These are phyloP conservation scores for Gaultheria prostrata DNA, from an alignment of 148 eudicot species.

Conservation along the genomic window DNA sequence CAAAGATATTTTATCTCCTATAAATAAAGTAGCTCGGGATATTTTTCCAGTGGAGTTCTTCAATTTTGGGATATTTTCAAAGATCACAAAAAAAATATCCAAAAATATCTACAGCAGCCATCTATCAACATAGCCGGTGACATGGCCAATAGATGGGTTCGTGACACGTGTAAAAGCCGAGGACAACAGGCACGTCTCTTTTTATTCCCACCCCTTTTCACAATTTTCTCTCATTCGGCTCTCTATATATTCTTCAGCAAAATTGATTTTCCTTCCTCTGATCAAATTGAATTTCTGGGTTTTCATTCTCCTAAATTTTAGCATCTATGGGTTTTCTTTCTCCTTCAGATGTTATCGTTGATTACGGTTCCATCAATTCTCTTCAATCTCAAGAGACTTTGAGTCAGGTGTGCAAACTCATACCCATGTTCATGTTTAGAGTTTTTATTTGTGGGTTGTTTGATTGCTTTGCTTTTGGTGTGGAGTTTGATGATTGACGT, in stretches of 20 bases:
- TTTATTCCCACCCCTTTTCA: background rate
- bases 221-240: background rate
- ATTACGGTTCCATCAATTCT: background rate
- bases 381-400: background rate
- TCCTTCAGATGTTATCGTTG: background rate
- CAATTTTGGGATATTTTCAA: background rate
- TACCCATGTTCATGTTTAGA: background rate
- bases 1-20: background rate
- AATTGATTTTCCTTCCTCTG: background rate
- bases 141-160: background rate
- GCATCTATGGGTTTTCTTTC: background rate
- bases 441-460: background rate
- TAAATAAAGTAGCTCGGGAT: background rate
- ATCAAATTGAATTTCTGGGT: background rate
- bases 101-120: background rate
- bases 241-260: background rate
- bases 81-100: background rate
- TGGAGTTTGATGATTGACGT: background rate
- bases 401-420: background rate
- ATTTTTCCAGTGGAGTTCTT: background rate
- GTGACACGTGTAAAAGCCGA: background rate
- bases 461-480: background rate
- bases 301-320: background rate
- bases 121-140: background rate
- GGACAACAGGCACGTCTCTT: background rate